A percentile compares a stretch with the other conserved stretches of the same genome.
Conservation (phyloP, 192 early-diverging fungal species). For the Rhizophlyctis rosea region DNA sequence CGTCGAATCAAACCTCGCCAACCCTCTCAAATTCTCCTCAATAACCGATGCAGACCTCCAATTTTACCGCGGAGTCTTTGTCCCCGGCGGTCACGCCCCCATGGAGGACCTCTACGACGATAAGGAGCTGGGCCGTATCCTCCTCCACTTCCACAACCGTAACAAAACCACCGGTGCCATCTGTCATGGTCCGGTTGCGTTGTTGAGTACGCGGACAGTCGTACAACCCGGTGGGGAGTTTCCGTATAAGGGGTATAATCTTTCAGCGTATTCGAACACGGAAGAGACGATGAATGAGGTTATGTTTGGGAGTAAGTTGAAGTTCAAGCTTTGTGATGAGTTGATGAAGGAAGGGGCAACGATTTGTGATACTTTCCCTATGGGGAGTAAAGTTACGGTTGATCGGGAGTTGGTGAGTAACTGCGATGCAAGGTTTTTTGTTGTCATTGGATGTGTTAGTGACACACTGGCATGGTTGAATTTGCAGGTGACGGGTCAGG, state of each 20-base stretch:
- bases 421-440: too few relatives aligned
- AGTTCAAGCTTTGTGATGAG: slow-evolving; percentile 8
- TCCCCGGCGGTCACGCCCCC: slow-evolving; percentile 24
- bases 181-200: slow-evolving; percentile 21
- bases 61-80: slow-evolving; percentile 13
- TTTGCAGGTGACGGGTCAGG: too few relatives aligned
- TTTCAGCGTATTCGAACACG: slow-evolving; percentile 8
- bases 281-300: slow-evolving; percentile 23
- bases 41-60: slow-evolving; percentile 11
- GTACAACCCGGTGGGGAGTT: too few relatives aligned
- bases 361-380: slow-evolving; percentile 2
- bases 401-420: slow-evolving; percentile 20
- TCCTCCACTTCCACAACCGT: slow-evolving; percentile 13
- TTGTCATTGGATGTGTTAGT: too few relatives aligned
- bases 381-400: slow-evolving; percentile 5
- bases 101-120: slow-evolving; percentile 14
- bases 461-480: too few relatives aligned
- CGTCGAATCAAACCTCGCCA: neutral
- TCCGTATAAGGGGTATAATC: slow-evolving; percentile 8
- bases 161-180: slow-evolving; percentile 13
- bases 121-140: slow-evolving; percentile 15
- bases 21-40: neutral
- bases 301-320: slow-evolving; percentile 6
- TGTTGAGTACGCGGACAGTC: slow-evolving; percentile 8
- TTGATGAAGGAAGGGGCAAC: slow-evolving; percentile 12